Percentiles rank a stretch among this genome's conserved stretches.
Evolutionary conservation across 2,329 filamentous ascomycete species (phyloP).

Genomic region (Trichoderma polysporum): DNA sequence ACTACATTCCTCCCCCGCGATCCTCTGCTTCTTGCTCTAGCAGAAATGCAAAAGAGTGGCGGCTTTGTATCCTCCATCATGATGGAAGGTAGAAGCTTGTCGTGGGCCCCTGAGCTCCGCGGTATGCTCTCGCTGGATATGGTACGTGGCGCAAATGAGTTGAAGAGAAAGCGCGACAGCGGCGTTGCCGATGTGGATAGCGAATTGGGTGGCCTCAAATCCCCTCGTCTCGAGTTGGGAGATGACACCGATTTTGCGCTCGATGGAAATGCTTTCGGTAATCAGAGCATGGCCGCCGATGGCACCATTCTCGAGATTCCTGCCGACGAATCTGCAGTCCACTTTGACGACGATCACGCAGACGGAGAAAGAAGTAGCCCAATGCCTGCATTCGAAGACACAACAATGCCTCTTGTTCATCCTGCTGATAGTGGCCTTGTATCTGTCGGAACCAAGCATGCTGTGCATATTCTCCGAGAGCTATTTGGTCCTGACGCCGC

Average conservation of each 20-base stretch:
- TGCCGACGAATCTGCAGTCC: constrained; percentile 53
- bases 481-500: constrained; percentile 75
- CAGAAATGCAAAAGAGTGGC: constrained; percentile 89
- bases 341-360: constrained; percentile 47
- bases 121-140: constrained; percentile 88
- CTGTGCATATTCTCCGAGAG: constrained; percentile 90
- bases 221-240: constrained; percentile 66
- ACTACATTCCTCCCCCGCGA: constrained; percentile 84
- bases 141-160: constrained; percentile 71
- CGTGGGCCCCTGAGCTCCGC: constrained; percentile 89
- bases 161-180: constrained; percentile 92
- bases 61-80: constrained; percentile 87
- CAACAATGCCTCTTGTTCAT: constrained; percentile 71
- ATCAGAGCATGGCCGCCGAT: constrained; percentile 56
- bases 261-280: constrained; percentile 52
- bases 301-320: constrained; percentile 65
- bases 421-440: constrained; percentile 83
- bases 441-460: constrained; percentile 89
- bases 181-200: constrained; percentile 77
- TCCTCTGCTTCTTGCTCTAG: constrained; percentile 78
- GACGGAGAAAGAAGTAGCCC: constrained; percentile 45
- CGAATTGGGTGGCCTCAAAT: constrained; percentile 64
- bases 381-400: constrained; percentile 73
- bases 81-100: constrained; percentile 72
- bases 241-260: constrained; percentile 59